A percentile compares a stretch with the other conserved stretches of the same genome.
These are phyloP conservation scores for Boletus eberwhitei DNA, from an alignment of 768 basidiomycete genomes.

Conservation along the genomic window DNA sequence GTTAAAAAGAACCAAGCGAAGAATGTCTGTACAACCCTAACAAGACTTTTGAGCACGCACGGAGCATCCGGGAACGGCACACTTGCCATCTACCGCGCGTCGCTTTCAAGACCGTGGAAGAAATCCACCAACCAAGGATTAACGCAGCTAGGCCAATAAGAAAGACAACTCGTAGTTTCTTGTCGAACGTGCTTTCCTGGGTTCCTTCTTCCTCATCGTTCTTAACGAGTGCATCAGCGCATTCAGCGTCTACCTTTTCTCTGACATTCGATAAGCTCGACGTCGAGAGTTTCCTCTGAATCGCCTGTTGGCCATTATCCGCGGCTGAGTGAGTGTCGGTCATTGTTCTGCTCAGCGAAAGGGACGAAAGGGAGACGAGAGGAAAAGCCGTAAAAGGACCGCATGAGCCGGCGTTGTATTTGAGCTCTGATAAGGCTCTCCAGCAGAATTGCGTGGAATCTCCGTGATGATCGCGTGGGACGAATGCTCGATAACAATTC, in stretches of 20 bases:
- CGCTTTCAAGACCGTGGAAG: constrained; percentile 59
- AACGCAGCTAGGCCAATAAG: constrained; percentile 51
- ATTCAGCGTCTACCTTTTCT: constrained; percentile 22
- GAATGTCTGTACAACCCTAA: constrained; percentile 75
- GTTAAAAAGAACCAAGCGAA: constrained; percentile 82
- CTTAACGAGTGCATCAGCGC: neutral
- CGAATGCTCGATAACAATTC: neutral
- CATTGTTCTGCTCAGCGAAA: constrained; percentile 17
- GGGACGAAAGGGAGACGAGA: neutral
- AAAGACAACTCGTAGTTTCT: constrained; percentile 40
- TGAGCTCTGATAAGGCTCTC: neutral
- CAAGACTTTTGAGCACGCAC: neutral
- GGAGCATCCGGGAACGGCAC: neutral
- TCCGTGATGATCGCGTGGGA: constrained; percentile 6
- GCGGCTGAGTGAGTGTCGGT: neutral
- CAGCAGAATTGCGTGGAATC: neutral
- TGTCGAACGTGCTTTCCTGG: constrained; percentile 3
- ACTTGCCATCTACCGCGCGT: constrained; percentile 75
- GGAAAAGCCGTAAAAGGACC: constrained; percentile 6
- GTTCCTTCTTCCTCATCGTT: constrained; percentile 8
- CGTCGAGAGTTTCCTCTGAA: constrained; percentile 22
- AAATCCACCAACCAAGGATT: constrained; percentile 87
- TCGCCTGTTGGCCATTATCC: neutral
- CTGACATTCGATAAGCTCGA: constrained; percentile 13
- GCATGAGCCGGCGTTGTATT: neutral